Conservation (phyloP, 257 asterid genomes). For the Avicennia marina region DNA sequence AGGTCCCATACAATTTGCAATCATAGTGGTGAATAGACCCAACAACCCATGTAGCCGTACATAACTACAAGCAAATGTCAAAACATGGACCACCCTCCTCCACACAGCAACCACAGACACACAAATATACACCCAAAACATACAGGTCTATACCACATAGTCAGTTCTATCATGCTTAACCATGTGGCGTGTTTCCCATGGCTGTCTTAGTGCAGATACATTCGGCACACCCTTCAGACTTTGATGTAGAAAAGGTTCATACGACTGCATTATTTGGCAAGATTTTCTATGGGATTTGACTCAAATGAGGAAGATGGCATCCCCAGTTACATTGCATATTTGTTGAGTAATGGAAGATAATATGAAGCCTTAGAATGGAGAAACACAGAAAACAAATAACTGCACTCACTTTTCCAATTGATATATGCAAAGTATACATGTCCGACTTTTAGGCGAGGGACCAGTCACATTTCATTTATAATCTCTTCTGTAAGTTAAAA, state of each 20-base stretch:
- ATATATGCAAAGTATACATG: not conserved
- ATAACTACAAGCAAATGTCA: slow-evolving; percentile 18
- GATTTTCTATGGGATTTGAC: slow-evolving; percentile 1
- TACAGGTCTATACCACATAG: slow-evolving; percentile 19
- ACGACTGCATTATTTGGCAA: slow-evolving; percentile 8
- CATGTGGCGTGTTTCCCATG: slow-evolving; percentile 37
- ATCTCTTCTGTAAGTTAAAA: not conserved
- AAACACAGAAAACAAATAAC: not conserved
- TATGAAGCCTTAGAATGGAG: not conserved
- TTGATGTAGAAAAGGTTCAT: slow-evolving; percentile 7
- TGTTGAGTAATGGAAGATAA: not conserved
- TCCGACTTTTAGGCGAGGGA: too few species aligned
- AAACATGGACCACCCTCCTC: slow-evolving; percentile 27
- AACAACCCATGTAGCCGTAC: slow-evolving; percentile 37
- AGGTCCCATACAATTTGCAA: slow-evolving; percentile 26
- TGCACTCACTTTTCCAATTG: not conserved
- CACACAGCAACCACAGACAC: slow-evolving; percentile 17
- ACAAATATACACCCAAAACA: slow-evolving; percentile 19
- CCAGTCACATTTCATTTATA: not conserved
- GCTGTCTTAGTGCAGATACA: slow-evolving; percentile 10
- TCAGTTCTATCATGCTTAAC: slow-evolving; percentile 25
- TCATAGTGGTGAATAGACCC: slow-evolving; percentile 29
- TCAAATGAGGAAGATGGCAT: not conserved
- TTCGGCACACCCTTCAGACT: slow-evolving; percentile 3
- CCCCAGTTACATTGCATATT: too few species aligned